Conservation (phyloP, 306 rosid genomes). For the Cicer bijugum region DNA sequence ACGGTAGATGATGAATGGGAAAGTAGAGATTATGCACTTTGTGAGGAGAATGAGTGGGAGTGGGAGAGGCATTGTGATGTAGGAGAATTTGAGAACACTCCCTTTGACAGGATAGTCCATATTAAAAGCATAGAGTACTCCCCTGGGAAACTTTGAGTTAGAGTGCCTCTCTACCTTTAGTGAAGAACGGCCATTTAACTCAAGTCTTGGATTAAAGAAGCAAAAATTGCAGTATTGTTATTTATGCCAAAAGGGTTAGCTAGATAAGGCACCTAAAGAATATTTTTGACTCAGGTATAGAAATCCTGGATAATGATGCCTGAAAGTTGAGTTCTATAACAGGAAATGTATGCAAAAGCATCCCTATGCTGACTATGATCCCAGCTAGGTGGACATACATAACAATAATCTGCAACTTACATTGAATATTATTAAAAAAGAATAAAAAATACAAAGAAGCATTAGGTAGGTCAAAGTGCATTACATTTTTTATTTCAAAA, state of each 20-base stretch:
- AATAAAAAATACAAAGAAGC: neutral
- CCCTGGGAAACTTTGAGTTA: no score
- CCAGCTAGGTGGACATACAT: neutral
- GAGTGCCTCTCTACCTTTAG: neutral
- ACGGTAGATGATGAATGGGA: no score
- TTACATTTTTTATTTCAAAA: neutral
- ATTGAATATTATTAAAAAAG: neutral
- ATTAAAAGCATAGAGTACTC: no score
- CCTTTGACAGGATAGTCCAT: no score
- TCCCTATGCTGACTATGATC: neutral
- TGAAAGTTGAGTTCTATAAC: neutral
- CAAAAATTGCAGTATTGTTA: neutral
- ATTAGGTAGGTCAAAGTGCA: neutral
- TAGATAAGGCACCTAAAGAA: neutral
- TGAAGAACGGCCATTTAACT: neutral
- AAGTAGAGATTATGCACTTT: no score
- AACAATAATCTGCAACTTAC: neutral
- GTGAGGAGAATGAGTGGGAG: no score
- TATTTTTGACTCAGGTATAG: neutral
- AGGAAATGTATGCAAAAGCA: neutral
- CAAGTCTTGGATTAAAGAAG: neutral
- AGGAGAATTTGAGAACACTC: no score
- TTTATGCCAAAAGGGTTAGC: neutral
- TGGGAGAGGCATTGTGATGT: no score
- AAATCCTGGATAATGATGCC: no score